A percentile compares a stretch with the other conserved stretches of the same genome.
Evolutionary conservation across 805 yeast genomes (phyloP).

Genomic region (Pachysolen tannophilus): DNA sequence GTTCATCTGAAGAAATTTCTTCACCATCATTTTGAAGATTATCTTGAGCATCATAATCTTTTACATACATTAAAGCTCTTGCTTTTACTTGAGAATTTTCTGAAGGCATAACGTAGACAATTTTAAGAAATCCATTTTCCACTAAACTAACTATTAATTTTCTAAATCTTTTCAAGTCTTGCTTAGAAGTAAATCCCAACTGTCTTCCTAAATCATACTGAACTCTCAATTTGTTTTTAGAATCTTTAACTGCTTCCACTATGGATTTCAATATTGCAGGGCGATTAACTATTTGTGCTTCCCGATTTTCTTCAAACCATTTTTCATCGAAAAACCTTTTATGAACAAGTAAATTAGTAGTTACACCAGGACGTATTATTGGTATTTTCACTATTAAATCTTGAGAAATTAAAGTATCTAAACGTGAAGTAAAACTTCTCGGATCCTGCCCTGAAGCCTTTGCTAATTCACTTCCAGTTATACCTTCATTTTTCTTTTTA

Average conservation of each 20-base stretch:
- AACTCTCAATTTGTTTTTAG: slow-evolving; percentile 55
- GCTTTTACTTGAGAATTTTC: slow-evolving; percentile 39
- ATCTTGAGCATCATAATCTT: slow-evolving; percentile 26
- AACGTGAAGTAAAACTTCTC: slow-evolving; percentile 57
- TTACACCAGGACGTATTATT: slow-evolving; percentile 35
- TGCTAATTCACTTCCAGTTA: slow-evolving; percentile 50
- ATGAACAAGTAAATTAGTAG: slow-evolving; percentile 47
- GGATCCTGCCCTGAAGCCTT: slow-evolving; percentile 58
- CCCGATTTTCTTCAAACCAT: slow-evolving; percentile 1
- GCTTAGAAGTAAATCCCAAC: slow-evolving; percentile 37
- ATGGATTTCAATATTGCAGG: slow-evolving; percentile 21
- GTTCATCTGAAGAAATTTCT: slow-evolving; percentile 15
- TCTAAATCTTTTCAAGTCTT: slow-evolving; percentile 25
- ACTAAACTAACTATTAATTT: slow-evolving; percentile 40
- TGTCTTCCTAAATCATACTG: slow-evolving; percentile 55
- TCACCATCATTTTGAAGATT: slow-evolving; percentile 18
- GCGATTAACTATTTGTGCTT: slow-evolving; percentile 12
- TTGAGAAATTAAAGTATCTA: slow-evolving; percentile 42
- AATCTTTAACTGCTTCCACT: slow-evolving; percentile 42
- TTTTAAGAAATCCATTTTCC: slow-evolving; percentile 36
- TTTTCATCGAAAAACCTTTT: slow-evolving; percentile 27
- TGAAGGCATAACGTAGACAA: slow-evolving; percentile 35
- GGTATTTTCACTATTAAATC: slow-evolving; percentile 36
- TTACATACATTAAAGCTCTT: slow-evolving; percentile 33
- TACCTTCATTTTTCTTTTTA: slow-evolving; percentile 44